These are phyloP conservation scores for Penicillium sp. DNA, from an alignment of 2,329 filamentous ascomycete species.

Conservation along the genomic window DNA sequence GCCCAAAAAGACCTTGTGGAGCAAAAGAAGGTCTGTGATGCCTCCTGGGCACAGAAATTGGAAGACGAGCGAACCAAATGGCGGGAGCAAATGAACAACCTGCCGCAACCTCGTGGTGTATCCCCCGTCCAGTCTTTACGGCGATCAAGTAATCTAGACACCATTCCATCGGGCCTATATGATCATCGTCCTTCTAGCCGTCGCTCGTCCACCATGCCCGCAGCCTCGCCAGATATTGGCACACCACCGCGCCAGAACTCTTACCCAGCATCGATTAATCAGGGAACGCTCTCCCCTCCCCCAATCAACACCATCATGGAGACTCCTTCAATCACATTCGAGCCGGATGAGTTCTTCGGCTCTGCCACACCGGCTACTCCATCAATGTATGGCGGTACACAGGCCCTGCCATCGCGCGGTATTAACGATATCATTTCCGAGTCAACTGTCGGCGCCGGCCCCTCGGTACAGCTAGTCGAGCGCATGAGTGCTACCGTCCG, in stretches of 20 bases:
- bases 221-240: constrained; percentile 36
- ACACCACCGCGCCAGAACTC: constrained; percentile 52
- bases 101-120: constrained; percentile 39
- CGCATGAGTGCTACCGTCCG: constrained; percentile 93
- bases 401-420: constrained; percentile 52
- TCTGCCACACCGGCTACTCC: constrained; percentile 36
- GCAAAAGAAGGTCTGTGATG: constrained; percentile 61
- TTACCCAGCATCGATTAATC: constrained; percentile 32
- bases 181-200: constrained; percentile 43
- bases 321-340: constrained; percentile 44
- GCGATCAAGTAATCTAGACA: constrained; percentile 38
- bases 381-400: constrained; percentile 39
- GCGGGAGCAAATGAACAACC: constrained; percentile 49
- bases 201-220: constrained; percentile 41
- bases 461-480: constrained; percentile 92
- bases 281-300: constrained; percentile 30
- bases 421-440: constrained; percentile 84
- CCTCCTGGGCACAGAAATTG: constrained; percentile 58
- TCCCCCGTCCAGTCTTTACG: constrained; percentile 46
- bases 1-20: constrained; percentile 57
- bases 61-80: constrained; percentile 67
- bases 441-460: constrained; percentile 85
- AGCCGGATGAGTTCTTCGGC: constrained; percentile 49
- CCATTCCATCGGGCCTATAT: constrained; percentile 36
- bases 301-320: constrained; percentile 30